Conservation (phyloP, 129 eudicot species). For the Lonicera japonica region DNA sequence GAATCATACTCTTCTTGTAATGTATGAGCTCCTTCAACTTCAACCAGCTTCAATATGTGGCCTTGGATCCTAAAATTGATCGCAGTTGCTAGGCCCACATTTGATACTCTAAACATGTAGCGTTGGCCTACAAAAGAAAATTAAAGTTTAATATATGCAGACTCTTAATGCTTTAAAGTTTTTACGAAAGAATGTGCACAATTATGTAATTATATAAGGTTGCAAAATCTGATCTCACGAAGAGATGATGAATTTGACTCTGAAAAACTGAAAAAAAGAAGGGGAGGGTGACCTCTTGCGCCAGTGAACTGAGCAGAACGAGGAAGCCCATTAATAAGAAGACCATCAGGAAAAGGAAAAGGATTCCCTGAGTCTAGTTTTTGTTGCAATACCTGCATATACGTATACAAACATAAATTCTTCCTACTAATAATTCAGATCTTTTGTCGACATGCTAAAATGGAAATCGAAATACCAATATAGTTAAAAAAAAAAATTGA, state of each 20-base stretch:
- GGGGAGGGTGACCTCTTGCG: slow-evolving; percentile 29
- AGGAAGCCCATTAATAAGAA: slow-evolving; percentile 68
- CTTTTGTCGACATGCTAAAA: neutral
- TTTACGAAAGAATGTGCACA: no score
- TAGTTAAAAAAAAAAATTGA: no score
- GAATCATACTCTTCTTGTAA: slow-evolving; percentile 61
- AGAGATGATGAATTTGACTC: no score
- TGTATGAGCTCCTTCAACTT: slow-evolving; percentile 75
- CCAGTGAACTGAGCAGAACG: slow-evolving; percentile 35
- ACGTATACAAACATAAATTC: neutral
- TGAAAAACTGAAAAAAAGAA: no score
- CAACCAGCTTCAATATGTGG: slow-evolving; percentile 52
- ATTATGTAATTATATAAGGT: neutral
- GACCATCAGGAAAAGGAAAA: slow-evolving; percentile 51
- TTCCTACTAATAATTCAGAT: slow-evolving; percentile 4
- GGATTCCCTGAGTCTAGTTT: slow-evolving; percentile 46
- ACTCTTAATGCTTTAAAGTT: no score
- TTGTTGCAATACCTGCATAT: slow-evolving; percentile 41
- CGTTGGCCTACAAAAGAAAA: slow-evolving; percentile 38
- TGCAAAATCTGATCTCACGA: no score
- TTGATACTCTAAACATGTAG: slow-evolving; percentile 76
- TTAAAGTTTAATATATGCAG: neutral
- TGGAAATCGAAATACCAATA: no score
- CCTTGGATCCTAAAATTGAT: slow-evolving; percentile 69
- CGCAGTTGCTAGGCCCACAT: slow-evolving; percentile 61